Percentiles rank a stretch among this genome's conserved stretches.
These are phyloP conservation scores for Allantophomopsis lycopodina DNA, from an alignment of 2,329 filamentous ascomycete species.

Conservation along the genomic window DNA sequence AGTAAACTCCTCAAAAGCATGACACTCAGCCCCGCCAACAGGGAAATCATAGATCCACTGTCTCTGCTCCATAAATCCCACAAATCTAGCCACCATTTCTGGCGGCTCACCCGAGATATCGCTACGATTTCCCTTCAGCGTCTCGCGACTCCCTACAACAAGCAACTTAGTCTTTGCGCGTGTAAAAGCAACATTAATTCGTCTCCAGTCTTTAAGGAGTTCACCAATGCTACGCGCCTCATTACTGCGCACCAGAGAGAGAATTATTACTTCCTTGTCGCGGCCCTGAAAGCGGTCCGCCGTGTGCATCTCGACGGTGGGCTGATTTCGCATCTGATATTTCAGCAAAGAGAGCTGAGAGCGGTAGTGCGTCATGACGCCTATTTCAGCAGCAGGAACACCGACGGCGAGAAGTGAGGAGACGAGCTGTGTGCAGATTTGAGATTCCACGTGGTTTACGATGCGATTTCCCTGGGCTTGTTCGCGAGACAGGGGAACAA, in stretches of 20 bases:
- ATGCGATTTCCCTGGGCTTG: constrained; percentile 72
- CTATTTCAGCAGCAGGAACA: constrained; percentile 63
- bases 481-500: constrained; percentile 53
- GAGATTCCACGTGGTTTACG: constrained; percentile 74
- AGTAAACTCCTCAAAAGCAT: constrained; percentile 43
- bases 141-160: constrained; percentile 70
- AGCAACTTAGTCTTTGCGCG: constrained; percentile 84
- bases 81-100: constrained; percentile 65
- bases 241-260: constrained; percentile 82
- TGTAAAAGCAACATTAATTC: constrained; percentile 94
- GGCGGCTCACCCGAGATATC: constrained; percentile 21
- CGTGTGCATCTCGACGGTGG: constrained; percentile 82
- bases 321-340: constrained; percentile 47
- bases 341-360: constrained; percentile 78
- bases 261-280: constrained; percentile 84
- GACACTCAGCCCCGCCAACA: constrained; percentile 45
- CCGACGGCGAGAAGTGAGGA: constrained; percentile 64
- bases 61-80: constrained; percentile 61
- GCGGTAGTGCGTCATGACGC: constrained; percentile 94
- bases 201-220: constrained; percentile 75
- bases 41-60: constrained; percentile 73
- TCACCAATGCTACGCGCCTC: constrained; percentile 76
- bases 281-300: constrained; percentile 94
- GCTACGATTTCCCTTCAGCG: constrained; percentile 49
- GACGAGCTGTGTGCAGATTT: constrained; percentile 67